Base-by-base conservation (phyloP, 768 basidiomycete genomes). In the Vararia minispora region DNA sequence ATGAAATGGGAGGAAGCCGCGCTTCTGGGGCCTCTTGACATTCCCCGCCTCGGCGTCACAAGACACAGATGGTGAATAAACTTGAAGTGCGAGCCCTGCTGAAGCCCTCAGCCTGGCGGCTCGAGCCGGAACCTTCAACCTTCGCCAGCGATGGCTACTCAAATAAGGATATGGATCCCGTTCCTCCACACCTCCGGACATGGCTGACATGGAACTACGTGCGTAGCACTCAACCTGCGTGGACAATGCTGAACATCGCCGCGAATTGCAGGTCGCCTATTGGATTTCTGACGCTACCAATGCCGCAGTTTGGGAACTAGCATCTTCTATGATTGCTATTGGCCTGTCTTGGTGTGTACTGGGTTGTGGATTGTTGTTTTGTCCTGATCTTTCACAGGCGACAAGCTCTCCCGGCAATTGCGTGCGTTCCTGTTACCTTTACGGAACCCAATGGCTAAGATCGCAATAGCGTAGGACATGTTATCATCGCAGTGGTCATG, bases 151-250 rank as follows among this genome's bases (percentile, higher is more conserved):
- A 66, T 44, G 62, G 65, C 53, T 82, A 79, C 79, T 67, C 63
- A 45, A 86, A 86, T 56, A 70, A 70, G 46, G 83, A 83, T 51
- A 82, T 84, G 75, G 82, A 83, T 45, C 80, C 81, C 5, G 79
- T 83, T 9, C 76, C 77, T 28, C 66, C 58, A 1, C 56, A 72
- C 18, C 45, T 63, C 28, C 59, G 80, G 42, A 84, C 79, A 2
- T 86, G 83, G 83, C 63, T 66, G 20, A 71, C 72, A 14, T 71
- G 70, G 67, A 74, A 76, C 55, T 86, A 73, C 45, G n/a, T n/a
- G n/a, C n/a, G n/a, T n/a, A n/a, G n/a, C n/a, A n/a, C n/a, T n/a
- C n/a, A n/a, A n/a, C n/a, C n/a, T n/a, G n/a, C n/a, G n/a, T n/a
- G n/a, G n/a, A n/a, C n/a, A n/a, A n/a, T n/a, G n/a, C n/a, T n/a